Base-by-base conservation (phyloP, 2,329 filamentous ascomycete species). In the Colletotrichum tropicale region DNA sequence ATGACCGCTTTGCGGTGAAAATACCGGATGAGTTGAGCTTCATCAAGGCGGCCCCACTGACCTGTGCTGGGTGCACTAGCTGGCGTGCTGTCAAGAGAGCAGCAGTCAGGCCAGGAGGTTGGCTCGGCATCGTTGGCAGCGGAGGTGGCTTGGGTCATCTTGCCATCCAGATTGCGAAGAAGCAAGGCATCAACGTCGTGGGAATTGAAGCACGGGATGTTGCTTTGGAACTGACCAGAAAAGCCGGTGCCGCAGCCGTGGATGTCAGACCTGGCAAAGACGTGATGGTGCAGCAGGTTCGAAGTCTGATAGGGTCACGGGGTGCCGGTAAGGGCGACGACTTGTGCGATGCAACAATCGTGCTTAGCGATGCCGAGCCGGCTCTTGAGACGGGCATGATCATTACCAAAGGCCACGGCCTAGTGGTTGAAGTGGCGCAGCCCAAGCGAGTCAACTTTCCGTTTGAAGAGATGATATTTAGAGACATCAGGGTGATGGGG, bases 81-180 rank as follows among this genome's bases (percentile, higher is more conserved):
- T 91, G 86, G 81, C 81, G 87, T 15, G 86, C 84, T 3, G 83
- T 90, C 6, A 77, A 85, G 62, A 83, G 86, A 77, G 82, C 87
- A 2, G 85, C 80, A 5, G 80, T 89, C 32, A 36, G 60, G 16
- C 21, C 74, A 9, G 94, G 94, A 8, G 91, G 95, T 83, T 93
- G 89, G 60, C 90, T 96, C 26, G 93, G 93, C 69, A 92, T 96
- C 78, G 92, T 94, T 68, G 94, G 94, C 81, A 94, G 93, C 26
- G 94, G 94, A 77, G 94, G 94, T 82, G 94, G 94, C 71, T 88
- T 96, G 52, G 94, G 94, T 30, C 78, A 81, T 32, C 87, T 96
- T 77, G 94, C 94, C 9, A 88, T 92, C 79, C 95, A 96, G 85
- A 96, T 96, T 83, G 94, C 94, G 38, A 93, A 92, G 83, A 94